Conservation (phyloP, 2,329 filamentous ascomycete species). For the Dactylellina cionopaga region DNA sequence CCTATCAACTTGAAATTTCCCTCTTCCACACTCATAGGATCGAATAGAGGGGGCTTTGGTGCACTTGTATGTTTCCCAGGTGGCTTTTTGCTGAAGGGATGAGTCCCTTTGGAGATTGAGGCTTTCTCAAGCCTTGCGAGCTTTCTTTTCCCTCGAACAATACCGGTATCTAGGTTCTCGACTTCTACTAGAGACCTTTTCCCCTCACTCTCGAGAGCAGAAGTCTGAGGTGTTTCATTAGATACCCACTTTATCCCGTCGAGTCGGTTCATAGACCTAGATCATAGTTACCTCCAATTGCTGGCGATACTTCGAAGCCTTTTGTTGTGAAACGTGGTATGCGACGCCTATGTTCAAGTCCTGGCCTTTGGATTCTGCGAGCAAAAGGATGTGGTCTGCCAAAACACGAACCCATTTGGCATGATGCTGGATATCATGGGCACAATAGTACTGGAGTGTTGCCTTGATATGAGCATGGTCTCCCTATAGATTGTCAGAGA, state of each 20-base stretch:
- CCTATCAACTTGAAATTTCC: constrained; percentile 34
- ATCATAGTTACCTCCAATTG: constrained; percentile 22
- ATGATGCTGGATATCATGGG: constrained; percentile 35
- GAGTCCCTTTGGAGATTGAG: constrained; percentile 41
- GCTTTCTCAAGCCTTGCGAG: constrained; percentile 21
- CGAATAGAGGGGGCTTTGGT: neutral
- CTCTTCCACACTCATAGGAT: neutral
- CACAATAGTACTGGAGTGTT: constrained; percentile 40
- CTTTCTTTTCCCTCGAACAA: constrained; percentile 39
- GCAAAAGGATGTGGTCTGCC: constrained; percentile 32
- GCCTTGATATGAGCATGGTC: constrained; percentile 27
- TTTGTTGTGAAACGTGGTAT: constrained; percentile 35
- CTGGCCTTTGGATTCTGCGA: constrained; percentile 28
- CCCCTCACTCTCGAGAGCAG: constrained; percentile 10
- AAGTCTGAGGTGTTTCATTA: neutral
- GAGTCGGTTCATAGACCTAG: neutral
- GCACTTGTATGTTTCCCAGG: neutral
- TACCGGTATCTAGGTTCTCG: constrained; percentile 10
- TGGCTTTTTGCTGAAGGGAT: constrained; percentile 24
- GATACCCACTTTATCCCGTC: neutral
- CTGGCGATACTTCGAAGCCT: constrained; percentile 37
- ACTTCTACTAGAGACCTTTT: constrained; percentile 19
- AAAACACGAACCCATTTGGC: constrained; percentile 32
- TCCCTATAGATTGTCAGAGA: constrained; percentile 6
- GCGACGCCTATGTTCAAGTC: constrained; percentile 34